Evolutionary conservation across 805 yeast genomes (phyloP), one percentile per base, ranked within the genome.

Genomic region (Zygotorulaspora sp.): DNA sequence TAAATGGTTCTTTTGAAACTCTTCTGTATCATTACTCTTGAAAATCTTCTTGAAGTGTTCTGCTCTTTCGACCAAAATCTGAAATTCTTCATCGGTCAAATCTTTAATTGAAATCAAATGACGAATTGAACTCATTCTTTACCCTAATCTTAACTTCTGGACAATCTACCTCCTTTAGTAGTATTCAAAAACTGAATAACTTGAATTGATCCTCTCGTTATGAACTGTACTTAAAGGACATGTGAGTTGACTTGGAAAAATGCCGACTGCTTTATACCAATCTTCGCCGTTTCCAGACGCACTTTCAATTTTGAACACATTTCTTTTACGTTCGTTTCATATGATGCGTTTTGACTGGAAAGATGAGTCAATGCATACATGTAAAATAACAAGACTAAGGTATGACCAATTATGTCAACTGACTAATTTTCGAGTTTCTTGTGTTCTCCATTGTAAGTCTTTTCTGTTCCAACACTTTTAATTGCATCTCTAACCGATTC

Each of bases 31-130:
- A n/a, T 79, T 77, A 4, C 72, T 58, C 53, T 77, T 78, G 59
- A 83, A 77, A 24, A 76, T 65, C 4, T 63, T 48, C 59, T 92
- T 90, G 65, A 74, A 85, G 39, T 69, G 49, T 35, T 72, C 71
- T 2, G 96, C 97, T 57, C 86, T 79, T 40, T 71, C 63, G 5
- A 92, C 89, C 36, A 92, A 71, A 6, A 76, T 66, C 21, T 70
- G 60, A 44, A 92, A 78, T 62, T 92, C 98, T 15, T 71, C 64
- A 36, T 80, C 74, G 6, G 84, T 60, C 40, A 92, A 71, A 53
- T 88, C 95, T 16, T 83, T 76, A 52, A 88, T 92, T 18, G 86
- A 83, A 15, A 85, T 73, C 56, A 92, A 70, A 61, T 90, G 97
- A 61, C 94, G 71, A 36, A 61, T 54, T 11, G 28, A 36, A 30